Evolutionary conservation across 345 rosid genomes (phyloP), one percentile per base, ranked within the genome.

Genomic region (Odontarrhena argentea): DNA sequence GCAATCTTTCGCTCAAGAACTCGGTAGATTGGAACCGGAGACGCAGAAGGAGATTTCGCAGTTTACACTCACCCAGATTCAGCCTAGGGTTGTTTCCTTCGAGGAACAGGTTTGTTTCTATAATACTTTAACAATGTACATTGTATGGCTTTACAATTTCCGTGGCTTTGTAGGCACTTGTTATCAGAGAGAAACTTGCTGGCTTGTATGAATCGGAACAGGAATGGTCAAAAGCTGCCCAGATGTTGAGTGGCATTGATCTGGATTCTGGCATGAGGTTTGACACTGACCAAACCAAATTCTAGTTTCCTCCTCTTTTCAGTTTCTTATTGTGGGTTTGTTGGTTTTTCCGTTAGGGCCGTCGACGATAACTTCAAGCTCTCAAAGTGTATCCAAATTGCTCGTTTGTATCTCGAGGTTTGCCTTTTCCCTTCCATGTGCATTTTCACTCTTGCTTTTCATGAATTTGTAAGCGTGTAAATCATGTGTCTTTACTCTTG

Each of bases 211-310:
- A 94, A 62, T 91, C 97, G 0, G 97, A 91, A 72, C 92, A 85
- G 69, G 85, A 88, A 49, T 88, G 99, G 97, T 91, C 99, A 28
- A 88, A 82, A 80, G 99, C 99, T 11, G 97, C 99, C 2, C 95
- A 94, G 81, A 94, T 94, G 96, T 89, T 94, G 40, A 91, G 99
- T 68, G 99, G 99, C 50, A 94, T 94, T 79, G 95, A 94, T 79
- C 76, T 91, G 34, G 99, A 94, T 45, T 94, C 97, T 57, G 91
- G 86, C 80, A 91, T 91, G 96, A 90, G 99, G 99, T 89, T 59
- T 69, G 80, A 51, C 53, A 53, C 66, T 67, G 55, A 71, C 46
- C 41, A 38, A 32, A 18, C 22, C 7, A 22, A 8, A 40, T n/a
- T 46, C 0, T 72, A 49, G 12, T 40, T 55, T 35, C 6, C 0